Conservation (phyloP, 768 basidiomycete species). For the Boletus reticuloceps region DNA sequence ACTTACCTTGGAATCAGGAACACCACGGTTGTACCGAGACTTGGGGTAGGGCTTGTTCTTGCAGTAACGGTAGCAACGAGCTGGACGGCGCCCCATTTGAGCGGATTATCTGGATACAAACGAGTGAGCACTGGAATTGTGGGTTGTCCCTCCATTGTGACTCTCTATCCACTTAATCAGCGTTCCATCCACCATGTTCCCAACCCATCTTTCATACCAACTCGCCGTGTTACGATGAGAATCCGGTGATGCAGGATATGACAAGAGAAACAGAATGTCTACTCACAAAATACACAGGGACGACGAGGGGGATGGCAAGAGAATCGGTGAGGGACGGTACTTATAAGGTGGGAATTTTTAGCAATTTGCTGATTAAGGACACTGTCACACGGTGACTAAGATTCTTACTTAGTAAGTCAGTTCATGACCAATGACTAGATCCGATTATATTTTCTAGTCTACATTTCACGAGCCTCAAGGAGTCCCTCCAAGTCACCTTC, state of each 20-base stretch:
- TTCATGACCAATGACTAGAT: no score
- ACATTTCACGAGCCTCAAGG: no score
- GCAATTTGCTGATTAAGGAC: slow-evolving; percentile 18
- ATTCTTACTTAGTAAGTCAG: no score
- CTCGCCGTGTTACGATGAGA: not conserved
- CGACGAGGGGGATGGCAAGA: slow-evolving; percentile 1
- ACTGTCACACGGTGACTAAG: not conserved
- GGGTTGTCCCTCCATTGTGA: not conserved
- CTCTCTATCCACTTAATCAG: slow-evolving; percentile 8
- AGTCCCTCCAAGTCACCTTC: no score
- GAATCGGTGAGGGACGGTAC: not conserved
- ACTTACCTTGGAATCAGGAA: slow-evolving; percentile 87
- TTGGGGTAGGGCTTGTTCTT: slow-evolving; percentile 99
- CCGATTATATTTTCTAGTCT: no score
- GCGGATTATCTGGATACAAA: slow-evolving; percentile 10
- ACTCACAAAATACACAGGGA: slow-evolving; percentile 24
- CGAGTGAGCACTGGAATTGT: slow-evolving; percentile 3
- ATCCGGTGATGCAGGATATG: not conserved
- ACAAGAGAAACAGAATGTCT: not conserved
- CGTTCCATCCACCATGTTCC: slow-evolving; percentile 13
- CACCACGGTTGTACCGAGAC: slow-evolving; percentile 96
- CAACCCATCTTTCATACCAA: not conserved
- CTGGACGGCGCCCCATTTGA: slow-evolving; percentile 93
- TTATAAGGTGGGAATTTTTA: slow-evolving; percentile 23
- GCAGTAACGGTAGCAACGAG: slow-evolving; percentile 98